Evolutionary conservation across 1,139 yeast genomes (phyloP).

Genomic region (Candida albicans): DNA sequence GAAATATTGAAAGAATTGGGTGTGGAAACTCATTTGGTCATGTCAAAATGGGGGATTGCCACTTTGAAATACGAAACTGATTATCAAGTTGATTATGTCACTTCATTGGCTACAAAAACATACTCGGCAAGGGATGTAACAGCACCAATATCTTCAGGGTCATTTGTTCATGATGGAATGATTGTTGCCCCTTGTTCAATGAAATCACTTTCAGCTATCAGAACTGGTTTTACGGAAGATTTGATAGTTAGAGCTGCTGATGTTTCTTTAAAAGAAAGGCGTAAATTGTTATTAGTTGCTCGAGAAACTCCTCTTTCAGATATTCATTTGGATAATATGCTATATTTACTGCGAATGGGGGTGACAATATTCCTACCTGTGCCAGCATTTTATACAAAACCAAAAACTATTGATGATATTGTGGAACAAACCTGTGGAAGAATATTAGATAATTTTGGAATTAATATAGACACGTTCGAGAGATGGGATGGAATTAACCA

Average conservation of each 20-base stretch:
- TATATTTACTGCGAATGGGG: constrained; percentile 1
- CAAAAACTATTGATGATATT: constrained; percentile 1
- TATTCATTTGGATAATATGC: constrained; percentile 3
- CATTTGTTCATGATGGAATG: constrained; percentile 2
- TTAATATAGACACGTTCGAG: neutral
- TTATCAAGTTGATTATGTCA: neutral
- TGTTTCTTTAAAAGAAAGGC: constrained; percentile 1
- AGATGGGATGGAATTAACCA: constrained; percentile 3
- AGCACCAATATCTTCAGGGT: constrained; percentile 1
- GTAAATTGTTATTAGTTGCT: constrained; percentile 1
- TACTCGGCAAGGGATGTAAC: constrained; percentile 1
- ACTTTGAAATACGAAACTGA: constrained; percentile 3
- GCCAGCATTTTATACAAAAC: constrained; percentile 2
- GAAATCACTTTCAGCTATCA: constrained; percentile 1
- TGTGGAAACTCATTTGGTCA: constrained; percentile 1
- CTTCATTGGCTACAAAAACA: neutral
- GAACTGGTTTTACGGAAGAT: constrained; percentile 2
- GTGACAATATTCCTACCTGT: constrained; percentile 2
- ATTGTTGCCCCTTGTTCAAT: constrained; percentile 4
- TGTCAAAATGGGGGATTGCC: constrained; percentile 2
- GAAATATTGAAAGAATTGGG: constrained; percentile 1
- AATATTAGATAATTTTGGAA: constrained; percentile 2
- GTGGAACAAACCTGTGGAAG: constrained; percentile 3
- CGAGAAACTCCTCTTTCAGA: constrained; percentile 2
- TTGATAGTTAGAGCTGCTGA: constrained; percentile 1